A percentile compares a stretch with the other conserved stretches of the same genome.
Conservation (phyloP, 805 yeast species). For the Hanseniaspora singularis region DNA sequence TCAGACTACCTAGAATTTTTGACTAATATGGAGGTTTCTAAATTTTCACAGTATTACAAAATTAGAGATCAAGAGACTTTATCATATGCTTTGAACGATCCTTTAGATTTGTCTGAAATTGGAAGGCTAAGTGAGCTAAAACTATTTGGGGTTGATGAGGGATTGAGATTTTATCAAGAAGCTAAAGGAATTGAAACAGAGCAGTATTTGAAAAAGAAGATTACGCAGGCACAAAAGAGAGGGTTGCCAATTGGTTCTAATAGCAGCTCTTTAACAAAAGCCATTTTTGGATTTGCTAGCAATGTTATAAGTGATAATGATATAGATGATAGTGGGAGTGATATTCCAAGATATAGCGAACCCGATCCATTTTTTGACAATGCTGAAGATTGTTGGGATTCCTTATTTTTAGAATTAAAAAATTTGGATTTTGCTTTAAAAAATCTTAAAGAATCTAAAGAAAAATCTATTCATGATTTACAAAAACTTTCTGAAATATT, state of each 20-base stretch:
- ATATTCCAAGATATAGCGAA: conserved; percentile 49
- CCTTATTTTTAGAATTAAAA: conserved; percentile 59
- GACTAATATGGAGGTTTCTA: conserved; percentile 39
- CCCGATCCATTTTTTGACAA: conserved; percentile 67
- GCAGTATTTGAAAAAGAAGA: conserved; percentile 10
- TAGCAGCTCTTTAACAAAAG: conserved; percentile 22
- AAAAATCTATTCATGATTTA: conserved; percentile 55
- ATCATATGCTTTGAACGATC: conserved; percentile 36
- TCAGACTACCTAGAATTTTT: conserved; percentile 67
- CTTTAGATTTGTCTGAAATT: conserved; percentile 31
- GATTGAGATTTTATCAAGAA: conserved; percentile 16
- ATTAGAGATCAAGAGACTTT: conserved; percentile 54
- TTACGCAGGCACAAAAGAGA: conserved; percentile 1
- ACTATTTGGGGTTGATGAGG: conserved; percentile 28
- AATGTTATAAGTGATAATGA: conserved; percentile 14
- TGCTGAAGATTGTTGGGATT: conserved; percentile 55
- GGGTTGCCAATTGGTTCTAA: conserved; percentile 15
- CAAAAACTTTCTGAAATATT: conserved; percentile 52
- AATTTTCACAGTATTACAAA: conserved; percentile 57
- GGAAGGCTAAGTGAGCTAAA: conserved; percentile 25
- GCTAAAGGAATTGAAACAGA: conserved; percentile 14
- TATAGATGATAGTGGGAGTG: background rate
- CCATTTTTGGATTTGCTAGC: conserved; percentile 27
- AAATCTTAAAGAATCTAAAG: conserved; percentile 58
- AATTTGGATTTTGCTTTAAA: conserved; percentile 62